A percentile compares a stretch with the other conserved stretches of the same genome.
Evolutionary conservation across 768 basidiomycete genomes (phyloP).

Genomic region (Chiua virens): DNA sequence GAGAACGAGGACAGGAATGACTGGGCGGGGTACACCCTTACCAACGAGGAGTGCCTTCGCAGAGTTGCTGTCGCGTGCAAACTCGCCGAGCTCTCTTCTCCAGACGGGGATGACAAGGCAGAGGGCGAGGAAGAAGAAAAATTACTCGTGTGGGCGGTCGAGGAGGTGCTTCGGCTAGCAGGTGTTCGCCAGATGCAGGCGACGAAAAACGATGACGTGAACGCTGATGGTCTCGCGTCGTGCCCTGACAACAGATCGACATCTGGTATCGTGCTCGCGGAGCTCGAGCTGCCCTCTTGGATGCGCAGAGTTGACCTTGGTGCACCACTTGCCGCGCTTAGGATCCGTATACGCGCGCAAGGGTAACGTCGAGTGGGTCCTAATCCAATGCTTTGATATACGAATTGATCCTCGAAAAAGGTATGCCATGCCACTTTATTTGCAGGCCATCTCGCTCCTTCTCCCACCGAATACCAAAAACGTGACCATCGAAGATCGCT

Average conservation of each 20-base stretch:
- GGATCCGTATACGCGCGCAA: slow-evolving; percentile 58
- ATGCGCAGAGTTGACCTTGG: slow-evolving; percentile 58
- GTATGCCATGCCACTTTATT: slow-evolving; percentile 63
- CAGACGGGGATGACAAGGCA: slow-evolving; percentile 23
- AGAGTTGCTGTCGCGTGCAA: slow-evolving; percentile 46
- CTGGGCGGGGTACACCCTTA: slow-evolving; percentile 29
- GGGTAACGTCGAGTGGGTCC: slow-evolving; percentile 46
- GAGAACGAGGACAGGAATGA: neutral
- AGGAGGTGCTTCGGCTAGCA: slow-evolving; percentile 39
- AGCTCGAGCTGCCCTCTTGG: slow-evolving; percentile 62
- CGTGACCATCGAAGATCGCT: slow-evolving; percentile 47
- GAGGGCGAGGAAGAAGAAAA: slow-evolving; percentile 38
- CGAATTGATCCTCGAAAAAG: slow-evolving; percentile 38
- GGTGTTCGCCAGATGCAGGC: slow-evolving; percentile 2
- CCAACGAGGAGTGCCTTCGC: slow-evolving; percentile 41
- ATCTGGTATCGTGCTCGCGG: slow-evolving; percentile 39
- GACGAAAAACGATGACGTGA: neutral
- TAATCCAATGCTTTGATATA: neutral
- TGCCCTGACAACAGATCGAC: neutral
- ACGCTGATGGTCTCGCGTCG: neutral
- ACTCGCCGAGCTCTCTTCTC: slow-evolving; percentile 40
- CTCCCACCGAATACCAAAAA: slow-evolving; percentile 41
- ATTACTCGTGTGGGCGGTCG: slow-evolving; percentile 45
- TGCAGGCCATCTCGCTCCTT: slow-evolving; percentile 63
- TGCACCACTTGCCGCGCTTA: slow-evolving; percentile 66